phyloP scores from a whole-genome alignment of 331 rosid species.

The Erythrophleum ivorense region DNA sequence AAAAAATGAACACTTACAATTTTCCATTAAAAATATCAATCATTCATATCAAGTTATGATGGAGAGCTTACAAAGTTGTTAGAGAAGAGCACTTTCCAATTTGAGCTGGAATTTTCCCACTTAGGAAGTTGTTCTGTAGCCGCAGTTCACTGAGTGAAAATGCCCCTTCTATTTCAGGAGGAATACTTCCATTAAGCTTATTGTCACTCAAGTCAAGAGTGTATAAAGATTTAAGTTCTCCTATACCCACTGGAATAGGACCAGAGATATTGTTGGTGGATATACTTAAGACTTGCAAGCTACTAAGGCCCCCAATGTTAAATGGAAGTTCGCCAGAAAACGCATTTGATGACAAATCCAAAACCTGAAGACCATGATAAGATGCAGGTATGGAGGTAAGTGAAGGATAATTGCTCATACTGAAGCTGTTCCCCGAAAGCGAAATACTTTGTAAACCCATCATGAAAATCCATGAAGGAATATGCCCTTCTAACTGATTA shows the following conservation, averaged over 20 bases:
- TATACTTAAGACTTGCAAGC: conserved; percentile 76
- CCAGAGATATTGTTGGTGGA: conserved; percentile 78
- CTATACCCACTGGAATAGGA: conserved; percentile 71
- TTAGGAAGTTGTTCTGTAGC: conserved; percentile 75
- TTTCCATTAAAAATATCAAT: conserved; percentile 15
- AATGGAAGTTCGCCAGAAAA: conserved; percentile 66
- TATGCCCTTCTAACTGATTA: conserved; percentile 61
- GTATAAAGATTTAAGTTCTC: conserved; percentile 67
- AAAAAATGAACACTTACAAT: conserved; percentile 27
- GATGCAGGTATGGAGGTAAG: conserved; percentile 46
- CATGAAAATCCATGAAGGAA: conserved; percentile 80
- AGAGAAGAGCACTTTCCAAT: conserved; percentile 70
- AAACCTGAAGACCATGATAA: conserved; percentile 63
- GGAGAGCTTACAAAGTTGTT: conserved; percentile 70
- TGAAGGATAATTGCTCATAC: conserved; percentile 40
- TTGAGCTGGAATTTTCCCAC: conserved; percentile 73
- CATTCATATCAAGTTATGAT: not conserved
- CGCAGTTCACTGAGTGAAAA: conserved; percentile 68
- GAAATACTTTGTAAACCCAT: conserved; percentile 43
- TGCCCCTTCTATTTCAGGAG: conserved; percentile 73
- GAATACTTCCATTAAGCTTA: conserved; percentile 80
- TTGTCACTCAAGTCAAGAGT: conserved; percentile 79
- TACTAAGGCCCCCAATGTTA: conserved; percentile 62
- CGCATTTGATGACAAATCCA: conserved; percentile 84
- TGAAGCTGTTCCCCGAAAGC: conserved; percentile 43